phyloP scores from a whole-genome alignment of 768 basidiomycete genomes.

The Suillus clintonianus region DNA sequence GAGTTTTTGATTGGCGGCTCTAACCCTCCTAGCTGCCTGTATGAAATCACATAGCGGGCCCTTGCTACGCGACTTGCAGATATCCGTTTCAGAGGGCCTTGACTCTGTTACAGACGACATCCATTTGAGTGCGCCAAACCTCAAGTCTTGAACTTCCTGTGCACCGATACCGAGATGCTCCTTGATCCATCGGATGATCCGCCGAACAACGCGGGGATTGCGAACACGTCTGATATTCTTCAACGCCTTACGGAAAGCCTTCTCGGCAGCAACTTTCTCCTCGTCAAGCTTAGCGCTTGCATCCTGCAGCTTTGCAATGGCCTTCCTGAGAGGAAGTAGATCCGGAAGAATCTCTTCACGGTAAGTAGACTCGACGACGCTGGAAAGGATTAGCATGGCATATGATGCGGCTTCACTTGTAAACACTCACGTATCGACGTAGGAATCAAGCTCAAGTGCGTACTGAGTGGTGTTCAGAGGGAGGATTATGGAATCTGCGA shows the following conservation, averaged over 20 bases:
- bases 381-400: conserved; percentile 23
- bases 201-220: neutral
- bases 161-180: conserved; percentile 10
- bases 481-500: conserved; percentile 63
- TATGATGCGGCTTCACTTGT: conserved; percentile 23
- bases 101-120: conserved; percentile 3
- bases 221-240: conserved; percentile 21
- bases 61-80: conserved; percentile 20
- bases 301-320: conserved; percentile 47
- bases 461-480: conserved; percentile 82
- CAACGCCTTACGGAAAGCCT: conserved; percentile 49
- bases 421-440: conserved; percentile 55
- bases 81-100: conserved; percentile 1
- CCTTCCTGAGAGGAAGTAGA: conserved; percentile 46
- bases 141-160: conserved; percentile 1
- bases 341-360: conserved; percentile 20
- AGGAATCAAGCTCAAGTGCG: conserved; percentile 61
- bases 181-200: conserved; percentile 30
- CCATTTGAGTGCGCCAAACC: conserved; percentile 5
- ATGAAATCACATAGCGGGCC: conserved; percentile 47
- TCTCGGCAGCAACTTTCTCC: conserved; percentile 59
- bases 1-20: conserved; percentile 65
- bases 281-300: conserved; percentile 58
- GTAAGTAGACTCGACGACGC: conserved; percentile 51
- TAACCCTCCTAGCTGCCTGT: conserved; percentile 60